Conservation (phyloP, 2,329 filamentous ascomycete genomes). For the Aspergillus chevalieri region DNA sequence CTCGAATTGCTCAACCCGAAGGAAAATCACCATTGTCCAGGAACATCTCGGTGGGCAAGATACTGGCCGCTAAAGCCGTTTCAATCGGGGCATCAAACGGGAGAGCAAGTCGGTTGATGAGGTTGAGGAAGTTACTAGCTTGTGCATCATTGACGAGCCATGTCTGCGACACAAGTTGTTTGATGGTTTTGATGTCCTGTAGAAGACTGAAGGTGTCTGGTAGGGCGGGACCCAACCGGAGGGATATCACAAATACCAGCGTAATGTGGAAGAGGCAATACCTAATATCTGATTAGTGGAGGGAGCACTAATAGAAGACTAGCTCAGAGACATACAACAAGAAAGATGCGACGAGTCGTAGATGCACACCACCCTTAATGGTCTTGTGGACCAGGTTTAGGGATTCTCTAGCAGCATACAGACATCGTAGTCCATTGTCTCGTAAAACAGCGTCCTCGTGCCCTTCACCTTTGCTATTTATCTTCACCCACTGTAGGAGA, state of each 20-base stretch:
- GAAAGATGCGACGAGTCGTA: not conserved
- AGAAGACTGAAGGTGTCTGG: not conserved
- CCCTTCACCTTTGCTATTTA: not conserved
- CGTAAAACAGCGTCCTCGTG: not conserved
- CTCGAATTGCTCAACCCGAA: not conserved
- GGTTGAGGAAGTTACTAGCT: not conserved
- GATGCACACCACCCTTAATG: not conserved
- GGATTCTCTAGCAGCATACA: not conserved
- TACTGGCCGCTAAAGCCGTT: not conserved
- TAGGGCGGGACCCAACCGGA: not conserved
- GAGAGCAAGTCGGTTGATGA: not conserved
- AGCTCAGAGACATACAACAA: not conserved
- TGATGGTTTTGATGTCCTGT: not conserved
- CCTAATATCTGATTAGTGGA: not conserved
- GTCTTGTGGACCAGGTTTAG: not conserved
- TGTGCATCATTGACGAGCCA: not conserved
- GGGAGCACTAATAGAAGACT: not conserved
- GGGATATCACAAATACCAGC: not conserved
- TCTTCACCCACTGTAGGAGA: not conserved
- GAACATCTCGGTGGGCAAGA: not conserved
- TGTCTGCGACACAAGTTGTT: not conserved
- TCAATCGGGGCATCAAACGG: not conserved
- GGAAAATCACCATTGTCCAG: not conserved
- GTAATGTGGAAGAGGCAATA: not conserved
- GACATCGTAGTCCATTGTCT: not conserved